Conservation (phyloP, 257 asterid genomes). For the Ocimum tenuiflorum region DNA sequence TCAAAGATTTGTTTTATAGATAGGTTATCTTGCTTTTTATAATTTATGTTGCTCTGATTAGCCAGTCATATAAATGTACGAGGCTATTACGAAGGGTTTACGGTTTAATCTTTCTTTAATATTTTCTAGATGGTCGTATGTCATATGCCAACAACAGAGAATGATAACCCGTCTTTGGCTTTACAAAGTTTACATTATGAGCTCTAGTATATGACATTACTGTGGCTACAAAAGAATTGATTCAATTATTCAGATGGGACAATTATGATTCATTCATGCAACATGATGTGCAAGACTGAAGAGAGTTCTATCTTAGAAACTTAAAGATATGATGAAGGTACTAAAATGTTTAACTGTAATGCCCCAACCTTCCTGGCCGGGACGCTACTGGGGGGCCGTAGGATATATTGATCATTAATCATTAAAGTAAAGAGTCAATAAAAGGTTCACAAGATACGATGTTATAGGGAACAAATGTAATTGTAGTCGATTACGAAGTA, state of each 20-base stretch:
- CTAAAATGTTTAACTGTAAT: slow-evolving; percentile 4
- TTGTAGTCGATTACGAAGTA: too few relatives aligned
- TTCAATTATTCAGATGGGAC: slow-evolving; percentile 88
- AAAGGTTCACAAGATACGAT: too few relatives aligned
- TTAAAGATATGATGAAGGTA: slow-evolving; percentile 94
- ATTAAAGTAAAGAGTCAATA: too few relatives aligned
- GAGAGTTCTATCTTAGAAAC: slow-evolving; percentile 74
- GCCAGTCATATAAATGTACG: slow-evolving; percentile 8
- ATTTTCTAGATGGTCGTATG: slow-evolving; percentile 53
- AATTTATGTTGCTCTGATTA: slow-evolving; percentile 13
- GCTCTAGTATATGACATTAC: slow-evolving; percentile 83
- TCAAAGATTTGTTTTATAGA: slow-evolving; percentile 76
- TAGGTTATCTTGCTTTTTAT: slow-evolving; percentile 38
- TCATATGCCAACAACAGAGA: too few relatives aligned
- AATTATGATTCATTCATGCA: slow-evolving; percentile 83
- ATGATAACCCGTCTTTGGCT: slow-evolving; percentile 81
- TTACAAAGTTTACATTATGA: slow-evolving; percentile 80
- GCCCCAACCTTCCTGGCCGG: too few relatives aligned
- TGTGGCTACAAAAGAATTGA: slow-evolving; percentile 84
- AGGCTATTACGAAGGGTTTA: slow-evolving; percentile 3
- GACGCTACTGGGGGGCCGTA: too few relatives aligned
- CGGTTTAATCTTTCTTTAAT: slow-evolving; percentile 21
- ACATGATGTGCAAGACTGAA: slow-evolving; percentile 91
- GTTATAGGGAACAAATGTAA: too few relatives aligned
- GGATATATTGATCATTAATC: too few relatives aligned